These are phyloP conservation scores for Arctium lappa DNA, from an alignment of 129 eudicot genomes.

Conservation along the genomic window DNA sequence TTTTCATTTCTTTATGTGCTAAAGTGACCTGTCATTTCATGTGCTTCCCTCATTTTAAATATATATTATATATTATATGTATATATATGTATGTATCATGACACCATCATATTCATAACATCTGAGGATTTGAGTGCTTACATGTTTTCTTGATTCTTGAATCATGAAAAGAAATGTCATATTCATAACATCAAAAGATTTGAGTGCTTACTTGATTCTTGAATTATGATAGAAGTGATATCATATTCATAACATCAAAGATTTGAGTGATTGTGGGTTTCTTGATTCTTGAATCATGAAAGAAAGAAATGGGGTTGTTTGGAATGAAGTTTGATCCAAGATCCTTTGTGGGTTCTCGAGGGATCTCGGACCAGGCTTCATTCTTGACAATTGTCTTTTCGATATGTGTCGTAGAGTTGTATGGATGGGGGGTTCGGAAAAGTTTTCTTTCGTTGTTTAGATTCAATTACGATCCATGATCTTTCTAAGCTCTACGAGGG, in stretches of 20 bases:
- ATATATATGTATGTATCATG: slow-evolving; percentile 7
- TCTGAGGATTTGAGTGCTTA: slow-evolving; percentile 12
- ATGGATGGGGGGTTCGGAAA: neutral
- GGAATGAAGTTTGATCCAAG: slow-evolving; percentile 84
- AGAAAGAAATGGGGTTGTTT: slow-evolving; percentile 54
- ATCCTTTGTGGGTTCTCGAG: slow-evolving; percentile 19
- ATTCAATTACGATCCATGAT: neutral
- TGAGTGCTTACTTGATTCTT: slow-evolving; percentile 3
- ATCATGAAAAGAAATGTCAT: slow-evolving; percentile 28
- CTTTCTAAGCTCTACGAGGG: neutral
- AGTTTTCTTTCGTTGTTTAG: neutral
- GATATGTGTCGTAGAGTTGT: neutral
- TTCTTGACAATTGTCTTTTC: slow-evolving; percentile 55
- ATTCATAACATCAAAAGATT: slow-evolving; percentile 6
- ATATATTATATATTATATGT: neutral
- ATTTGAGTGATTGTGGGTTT: neutral
- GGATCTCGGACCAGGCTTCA: slow-evolving; percentile 94
- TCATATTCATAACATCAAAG: slow-evolving; percentile 31
- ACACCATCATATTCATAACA: slow-evolving; percentile 29
- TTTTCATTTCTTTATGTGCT: slow-evolving; percentile 38
- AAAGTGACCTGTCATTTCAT: slow-evolving; percentile 65
- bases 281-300: slow-evolving; percentile 31
- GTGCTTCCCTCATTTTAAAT: slow-evolving; percentile 38
- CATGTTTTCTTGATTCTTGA: slow-evolving; percentile 33
- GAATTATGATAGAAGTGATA: neutral